Conservation (phyloP, 1,139 yeast species). For the Saccharomyces hybrid region DNA sequence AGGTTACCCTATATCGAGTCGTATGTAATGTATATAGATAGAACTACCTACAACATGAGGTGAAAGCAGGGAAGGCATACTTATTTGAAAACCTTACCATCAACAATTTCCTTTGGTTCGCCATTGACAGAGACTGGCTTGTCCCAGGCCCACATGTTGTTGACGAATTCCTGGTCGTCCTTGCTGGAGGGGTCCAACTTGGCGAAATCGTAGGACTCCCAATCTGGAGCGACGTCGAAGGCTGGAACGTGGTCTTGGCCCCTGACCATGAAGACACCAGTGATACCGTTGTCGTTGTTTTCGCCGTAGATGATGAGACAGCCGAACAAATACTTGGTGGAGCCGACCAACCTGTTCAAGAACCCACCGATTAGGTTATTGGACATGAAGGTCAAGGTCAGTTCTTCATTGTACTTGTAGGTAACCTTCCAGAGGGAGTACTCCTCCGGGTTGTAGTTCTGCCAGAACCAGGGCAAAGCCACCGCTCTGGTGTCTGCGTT, state of each 20-base stretch:
- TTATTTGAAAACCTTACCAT: constrained; percentile 79
- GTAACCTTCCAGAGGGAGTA: constrained; percentile 94
- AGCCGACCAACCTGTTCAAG: constrained; percentile 89
- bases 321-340: constrained; percentile 93
- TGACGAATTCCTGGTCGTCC: constrained; percentile 60
- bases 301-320: constrained; percentile 92
- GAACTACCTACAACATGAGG: not conserved
- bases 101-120: constrained; percentile 60
- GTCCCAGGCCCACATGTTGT: constrained; percentile 84
- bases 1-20: not conserved
- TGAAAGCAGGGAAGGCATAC: not conserved
- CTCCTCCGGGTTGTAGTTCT: constrained; percentile 83
- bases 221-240: constrained; percentile 97
- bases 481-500: constrained; percentile 93
- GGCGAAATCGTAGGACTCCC: constrained; percentile 76
- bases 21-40: not conserved
- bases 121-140: constrained; percentile 63
- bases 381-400: constrained; percentile 95
- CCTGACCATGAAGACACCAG: constrained; percentile 90
- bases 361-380: constrained; percentile 97
- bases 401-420: constrained; percentile 96
- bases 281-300: constrained; percentile 96
- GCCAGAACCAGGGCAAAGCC: constrained; percentile 99
- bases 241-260: constrained; percentile 91
- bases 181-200: constrained; percentile 61